Evolutionary conservation across 139 green algal species (phyloP).

Genomic region (Ostreobium quekettii): DNA sequence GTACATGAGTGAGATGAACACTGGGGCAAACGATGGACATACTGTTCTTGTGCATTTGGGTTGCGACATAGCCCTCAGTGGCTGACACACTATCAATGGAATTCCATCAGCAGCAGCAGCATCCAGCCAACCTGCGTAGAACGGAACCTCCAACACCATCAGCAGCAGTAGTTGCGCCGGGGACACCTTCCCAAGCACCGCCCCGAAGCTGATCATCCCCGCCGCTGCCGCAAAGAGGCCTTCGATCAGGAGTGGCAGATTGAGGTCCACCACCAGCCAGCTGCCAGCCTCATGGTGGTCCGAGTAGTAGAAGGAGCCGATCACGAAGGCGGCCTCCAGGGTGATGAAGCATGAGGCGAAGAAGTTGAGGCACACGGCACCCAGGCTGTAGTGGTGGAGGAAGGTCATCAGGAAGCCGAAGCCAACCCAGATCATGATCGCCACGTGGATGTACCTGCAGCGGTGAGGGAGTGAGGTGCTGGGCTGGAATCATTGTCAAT

Average conservation of each 20-base stretch:
- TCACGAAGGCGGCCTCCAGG: constrained; percentile 29
- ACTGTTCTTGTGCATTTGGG: too few species aligned
- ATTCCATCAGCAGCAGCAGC: not conserved
- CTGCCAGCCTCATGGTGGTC: not conserved
- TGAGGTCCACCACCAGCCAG: constrained; percentile 39
- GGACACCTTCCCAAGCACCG: constrained; percentile 48
- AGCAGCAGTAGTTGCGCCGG: constrained; percentile 46
- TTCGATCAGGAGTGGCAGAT: constrained; percentile 50
- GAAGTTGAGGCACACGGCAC: constrained; percentile 51
- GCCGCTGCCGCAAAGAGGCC: constrained; percentile 39
- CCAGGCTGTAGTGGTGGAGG: constrained; percentile 40
- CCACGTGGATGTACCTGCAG: constrained; percentile 18
- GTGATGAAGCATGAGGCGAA: constrained; percentile 38
- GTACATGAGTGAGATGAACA: too few species aligned
- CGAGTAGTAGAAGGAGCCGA: constrained; percentile 25
- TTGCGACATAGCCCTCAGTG: too few species aligned
- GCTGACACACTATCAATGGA: too few species aligned
- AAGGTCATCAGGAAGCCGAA: constrained; percentile 65
- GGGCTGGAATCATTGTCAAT: too few species aligned
- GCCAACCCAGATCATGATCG: constrained; percentile 48
- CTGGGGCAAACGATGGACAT: too few species aligned
- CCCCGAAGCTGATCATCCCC: constrained; percentile 57
- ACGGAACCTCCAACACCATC: constrained; percentile 36
- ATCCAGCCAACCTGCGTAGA: constrained; percentile 34
- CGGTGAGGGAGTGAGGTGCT: too few species aligned